Percentiles rank a stretch among this genome's conserved stretches.
Conservation (phyloP, 345 rosid species). For the Gossypium australe region DNA sequence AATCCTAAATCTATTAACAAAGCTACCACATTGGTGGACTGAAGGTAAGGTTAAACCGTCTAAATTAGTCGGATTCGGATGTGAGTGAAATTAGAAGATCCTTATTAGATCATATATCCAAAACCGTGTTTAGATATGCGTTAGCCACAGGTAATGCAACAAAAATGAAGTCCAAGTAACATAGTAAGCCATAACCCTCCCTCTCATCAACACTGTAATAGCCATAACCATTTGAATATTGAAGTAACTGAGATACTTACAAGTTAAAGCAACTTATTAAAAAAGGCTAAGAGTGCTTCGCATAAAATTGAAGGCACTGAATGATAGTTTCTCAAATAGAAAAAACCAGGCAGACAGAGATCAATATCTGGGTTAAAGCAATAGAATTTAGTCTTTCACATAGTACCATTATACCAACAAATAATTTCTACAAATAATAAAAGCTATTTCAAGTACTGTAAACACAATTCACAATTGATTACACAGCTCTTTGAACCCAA, state of each 20-base stretch:
- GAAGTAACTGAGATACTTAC: neutral
- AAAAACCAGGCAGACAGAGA: neutral
- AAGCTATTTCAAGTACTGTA: neutral
- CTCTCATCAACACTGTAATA: neutral
- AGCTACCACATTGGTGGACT: neutral
- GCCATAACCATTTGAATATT: neutral
- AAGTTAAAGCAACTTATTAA: neutral
- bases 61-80: neutral
- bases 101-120: neutral
- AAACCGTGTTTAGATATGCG: neutral
- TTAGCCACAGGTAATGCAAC: neutral
- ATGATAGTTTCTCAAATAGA: neutral
- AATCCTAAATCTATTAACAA: neutral
- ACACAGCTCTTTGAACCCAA: neutral
- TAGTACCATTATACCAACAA: neutral
- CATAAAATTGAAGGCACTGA: neutral
- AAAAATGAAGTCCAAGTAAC: neutral
- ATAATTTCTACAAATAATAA: neutral
- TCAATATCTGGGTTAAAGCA: constrained; percentile 3
- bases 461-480: neutral
- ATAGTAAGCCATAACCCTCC: neutral
- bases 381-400: neutral
- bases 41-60: neutral
- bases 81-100: neutral
- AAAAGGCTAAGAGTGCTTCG: neutral